A percentile compares a stretch with the other conserved stretches of the same genome.
These are phyloP conservation scores for Mortierella sp. DNA, from an alignment of 371 early-diverging fungal species.

Conservation along the genomic window DNA sequence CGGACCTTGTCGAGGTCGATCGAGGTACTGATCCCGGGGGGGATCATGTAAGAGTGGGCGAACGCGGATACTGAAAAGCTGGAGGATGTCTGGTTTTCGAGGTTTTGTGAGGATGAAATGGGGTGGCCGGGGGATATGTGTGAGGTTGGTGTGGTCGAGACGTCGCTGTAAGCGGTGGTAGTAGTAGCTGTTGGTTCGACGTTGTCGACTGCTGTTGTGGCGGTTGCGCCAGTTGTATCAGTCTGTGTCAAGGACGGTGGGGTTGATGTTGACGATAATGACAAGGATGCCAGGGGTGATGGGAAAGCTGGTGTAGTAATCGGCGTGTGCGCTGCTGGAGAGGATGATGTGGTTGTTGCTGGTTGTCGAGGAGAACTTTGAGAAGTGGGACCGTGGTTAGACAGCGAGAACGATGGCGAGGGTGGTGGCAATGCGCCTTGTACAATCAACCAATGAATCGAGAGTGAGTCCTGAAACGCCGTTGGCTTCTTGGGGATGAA, in stretches of 20 bases:
- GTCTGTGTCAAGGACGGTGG: not conserved
- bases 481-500: conserved; percentile 46
- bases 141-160: not conserved
- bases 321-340: not conserved
- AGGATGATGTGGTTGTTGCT: not conserved
- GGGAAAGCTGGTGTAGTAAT: not conserved
- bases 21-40: not conserved
- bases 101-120: not conserved
- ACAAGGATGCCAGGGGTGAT: not conserved
- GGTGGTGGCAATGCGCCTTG: conserved; percentile 22
- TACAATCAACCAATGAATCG: conserved; percentile 36
- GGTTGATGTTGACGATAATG: not conserved
- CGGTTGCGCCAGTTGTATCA: not conserved
- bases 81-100: not conserved
- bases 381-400: not conserved
- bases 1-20: conserved; percentile 47
- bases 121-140: not conserved
- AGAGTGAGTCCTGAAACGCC: conserved; percentile 23
- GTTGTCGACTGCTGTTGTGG: too few species aligned
- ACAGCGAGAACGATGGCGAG: too few species aligned
- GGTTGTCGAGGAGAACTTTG: not conserved
- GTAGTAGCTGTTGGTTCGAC: not conserved
- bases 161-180: not conserved
- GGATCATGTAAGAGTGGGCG: not conserved
- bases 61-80: not conserved